Conservation (phyloP, 768 basidiomycete genomes). For the Ramaria sp. region DNA sequence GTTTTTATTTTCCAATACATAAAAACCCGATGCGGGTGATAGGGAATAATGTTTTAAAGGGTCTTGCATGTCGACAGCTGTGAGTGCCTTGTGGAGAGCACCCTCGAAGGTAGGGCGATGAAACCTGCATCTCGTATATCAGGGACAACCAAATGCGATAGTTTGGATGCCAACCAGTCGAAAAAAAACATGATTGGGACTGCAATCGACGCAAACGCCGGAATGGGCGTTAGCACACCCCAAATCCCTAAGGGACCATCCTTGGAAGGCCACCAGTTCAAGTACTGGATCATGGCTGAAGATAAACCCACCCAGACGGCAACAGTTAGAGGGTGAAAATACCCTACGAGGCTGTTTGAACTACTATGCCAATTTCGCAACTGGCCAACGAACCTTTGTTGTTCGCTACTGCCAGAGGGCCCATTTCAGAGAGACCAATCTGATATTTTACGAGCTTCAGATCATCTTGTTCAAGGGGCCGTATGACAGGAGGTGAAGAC, state of each 20-base stretch:
- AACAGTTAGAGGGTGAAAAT: constrained; percentile 46
- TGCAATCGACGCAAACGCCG: constrained; percentile 51
- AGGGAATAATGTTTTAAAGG: constrained; percentile 45
- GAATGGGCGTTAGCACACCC: constrained; percentile 49
- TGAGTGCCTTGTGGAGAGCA: constrained; percentile 38
- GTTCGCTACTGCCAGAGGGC: constrained; percentile 58
- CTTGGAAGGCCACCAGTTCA: constrained; percentile 59
- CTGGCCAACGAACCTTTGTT: constrained; percentile 30
- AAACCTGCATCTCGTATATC: constrained; percentile 31
- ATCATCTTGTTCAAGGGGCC: constrained; percentile 39
- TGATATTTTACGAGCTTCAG: constrained; percentile 51
- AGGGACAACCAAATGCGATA: neutral
- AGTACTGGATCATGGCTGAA: constrained; percentile 41
- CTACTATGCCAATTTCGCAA: neutral
- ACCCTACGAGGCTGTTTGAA: constrained; percentile 27
- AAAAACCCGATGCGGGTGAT: constrained; percentile 56
- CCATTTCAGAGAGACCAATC: constrained; percentile 56
- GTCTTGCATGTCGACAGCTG: constrained; percentile 42
- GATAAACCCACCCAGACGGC: constrained; percentile 52
- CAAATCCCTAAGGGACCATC: constrained; percentile 24
- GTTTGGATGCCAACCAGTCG: constrained; percentile 46
- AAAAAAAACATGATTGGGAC: constrained; percentile 54
- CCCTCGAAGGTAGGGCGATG: constrained; percentile 63
- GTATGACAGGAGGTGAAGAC: constrained; percentile 28
- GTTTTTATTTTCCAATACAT: constrained; percentile 50